A percentile compares a stretch with the other conserved stretches of the same genome.
These are phyloP conservation scores for Pholiota adiposa DNA, from an alignment of 1,284 basidiomycete species.

Conservation along the genomic window DNA sequence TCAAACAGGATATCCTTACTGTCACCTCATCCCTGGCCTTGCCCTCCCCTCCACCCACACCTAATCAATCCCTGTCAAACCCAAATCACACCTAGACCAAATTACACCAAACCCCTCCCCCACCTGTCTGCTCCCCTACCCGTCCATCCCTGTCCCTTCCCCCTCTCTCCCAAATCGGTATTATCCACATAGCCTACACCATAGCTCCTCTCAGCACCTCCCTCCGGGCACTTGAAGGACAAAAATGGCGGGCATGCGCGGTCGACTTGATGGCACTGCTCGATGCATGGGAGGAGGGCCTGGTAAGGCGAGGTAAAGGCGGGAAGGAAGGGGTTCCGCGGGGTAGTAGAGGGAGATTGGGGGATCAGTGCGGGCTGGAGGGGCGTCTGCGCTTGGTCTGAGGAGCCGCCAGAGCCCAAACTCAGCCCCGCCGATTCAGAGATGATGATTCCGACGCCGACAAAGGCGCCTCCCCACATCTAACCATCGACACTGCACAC, in stretches of 20 bases:
- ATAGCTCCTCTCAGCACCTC: constrained; percentile 60
- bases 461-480: constrained; percentile 61
- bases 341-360: constrained; percentile 39
- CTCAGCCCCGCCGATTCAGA: constrained; percentile 30
- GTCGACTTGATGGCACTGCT: constrained; percentile 75
- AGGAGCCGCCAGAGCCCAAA: constrained; percentile 28
- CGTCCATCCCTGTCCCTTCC: constrained; percentile 27
- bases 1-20: too few species aligned
- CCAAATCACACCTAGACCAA: constrained; percentile 24
- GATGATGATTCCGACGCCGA: constrained; percentile 35
- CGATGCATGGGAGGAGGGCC: constrained; percentile 77
- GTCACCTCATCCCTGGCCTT: too few species aligned
- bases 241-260: constrained; percentile 78
- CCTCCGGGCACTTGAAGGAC: constrained; percentile 79
- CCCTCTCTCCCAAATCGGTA: constrained; percentile 37
- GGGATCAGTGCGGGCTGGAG: constrained; percentile 50
- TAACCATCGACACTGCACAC: constrained; percentile 73
- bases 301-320: constrained; percentile 50
- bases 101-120: constrained; percentile 85
- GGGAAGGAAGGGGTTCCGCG: constrained; percentile 54
- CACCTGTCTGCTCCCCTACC: constrained; percentile 67
- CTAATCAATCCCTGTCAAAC: too few species aligned
- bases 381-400: constrained; percentile 30
- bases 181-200: constrained; percentile 73
- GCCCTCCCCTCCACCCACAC: too few species aligned